A percentile compares a stretch with the other conserved stretches of the same genome.
Evolutionary conservation across 2,329 filamentous ascomycete genomes (phyloP).

Genomic region (Talaromyces sp.): DNA sequence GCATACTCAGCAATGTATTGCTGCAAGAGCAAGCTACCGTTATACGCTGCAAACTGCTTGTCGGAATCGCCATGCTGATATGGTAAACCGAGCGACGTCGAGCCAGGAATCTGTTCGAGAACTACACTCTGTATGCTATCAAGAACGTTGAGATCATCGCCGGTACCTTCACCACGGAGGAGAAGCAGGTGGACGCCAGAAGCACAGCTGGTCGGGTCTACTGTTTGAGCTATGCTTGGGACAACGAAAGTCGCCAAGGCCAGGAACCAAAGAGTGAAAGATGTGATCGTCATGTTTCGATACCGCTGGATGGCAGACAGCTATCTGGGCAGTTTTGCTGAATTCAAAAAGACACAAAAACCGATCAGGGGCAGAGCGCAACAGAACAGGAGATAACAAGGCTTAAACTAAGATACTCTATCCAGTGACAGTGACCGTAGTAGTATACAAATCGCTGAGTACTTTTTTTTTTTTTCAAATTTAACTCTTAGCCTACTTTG

Average conservation of each 20-base stretch:
- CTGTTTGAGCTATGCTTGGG: constrained; percentile 14
- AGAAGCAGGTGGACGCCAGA: constrained; percentile 24
- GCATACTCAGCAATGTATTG: constrained; percentile 23
- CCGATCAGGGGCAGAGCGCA: too few relatives aligned
- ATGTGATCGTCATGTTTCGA: background rate
- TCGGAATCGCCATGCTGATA: constrained; percentile 21
- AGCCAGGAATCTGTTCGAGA: constrained; percentile 23
- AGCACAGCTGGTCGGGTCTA: constrained; percentile 20
- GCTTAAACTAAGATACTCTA: background rate
- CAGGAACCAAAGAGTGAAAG: too few relatives aligned
- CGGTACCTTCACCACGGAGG: constrained; percentile 23
- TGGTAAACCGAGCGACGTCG: constrained; percentile 23
- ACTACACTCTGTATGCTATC: constrained; percentile 23
- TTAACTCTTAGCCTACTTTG: background rate
- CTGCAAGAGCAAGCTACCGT: constrained; percentile 23
- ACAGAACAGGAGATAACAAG: too few relatives aligned
- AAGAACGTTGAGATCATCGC: constrained; percentile 25
- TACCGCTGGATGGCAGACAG: background rate
- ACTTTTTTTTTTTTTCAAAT: background rate
- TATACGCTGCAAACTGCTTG: constrained; percentile 20
- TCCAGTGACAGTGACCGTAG: too few relatives aligned
- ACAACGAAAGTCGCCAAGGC: background rate
- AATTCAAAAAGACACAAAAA: too few relatives aligned
- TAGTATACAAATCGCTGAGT: background rate
- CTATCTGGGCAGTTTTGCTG: too few relatives aligned